Base-by-base conservation (phyloP, 352 stramenopile species). In the Phytophthora nicotianae region DNA sequence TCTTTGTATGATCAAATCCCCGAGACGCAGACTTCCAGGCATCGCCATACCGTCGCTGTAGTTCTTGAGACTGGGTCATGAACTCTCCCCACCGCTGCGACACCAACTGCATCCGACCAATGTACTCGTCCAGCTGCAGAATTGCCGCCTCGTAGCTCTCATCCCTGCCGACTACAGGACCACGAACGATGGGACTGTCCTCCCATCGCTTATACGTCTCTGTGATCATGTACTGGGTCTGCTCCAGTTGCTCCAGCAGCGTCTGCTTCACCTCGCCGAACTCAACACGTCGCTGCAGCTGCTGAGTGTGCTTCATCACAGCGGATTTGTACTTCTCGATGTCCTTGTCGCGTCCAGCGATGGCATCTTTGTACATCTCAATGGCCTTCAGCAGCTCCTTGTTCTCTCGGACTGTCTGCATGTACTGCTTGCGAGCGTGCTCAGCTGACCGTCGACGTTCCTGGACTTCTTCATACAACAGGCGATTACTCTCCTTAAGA, bases 181-280 rank as follows among this genome's bases (percentile, higher is more conserved):
- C 60, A 41, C 63, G 46, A 19, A 68, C 72, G 19, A 88, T 72
- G 1, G 79, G 74, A 35, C 77, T 90, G 33, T 87, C 69, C 20
- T 79, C 80, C 78, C 75, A 90, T 24, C 84, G 78, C 59, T 91
- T 91, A 64, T 88, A 86, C 20, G 81, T 89, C 54, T 83, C 79
- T 17, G 75, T 76, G 42, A 93, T 85, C 81, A 93, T 90, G 55
- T 72, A 86, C 65, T 91, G 84, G 0, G 84, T 93, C 46, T 93
- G 76, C 32, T 91, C 77, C 2, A 93, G 66, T 65, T 93, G 84
- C 38, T 86, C 75, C 37, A 93, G 38, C 19, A 91, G 61, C 50
- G 79, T 89, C 42, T 93, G 73, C 67, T 93, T 90, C 24, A 87
- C 81, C 45, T 90, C 81, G 14, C 65, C 66, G 50, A 93, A 78